phyloP scores from a whole-genome alignment of 768 basidiomycete species.

The Pisolithus tinctorius region DNA sequence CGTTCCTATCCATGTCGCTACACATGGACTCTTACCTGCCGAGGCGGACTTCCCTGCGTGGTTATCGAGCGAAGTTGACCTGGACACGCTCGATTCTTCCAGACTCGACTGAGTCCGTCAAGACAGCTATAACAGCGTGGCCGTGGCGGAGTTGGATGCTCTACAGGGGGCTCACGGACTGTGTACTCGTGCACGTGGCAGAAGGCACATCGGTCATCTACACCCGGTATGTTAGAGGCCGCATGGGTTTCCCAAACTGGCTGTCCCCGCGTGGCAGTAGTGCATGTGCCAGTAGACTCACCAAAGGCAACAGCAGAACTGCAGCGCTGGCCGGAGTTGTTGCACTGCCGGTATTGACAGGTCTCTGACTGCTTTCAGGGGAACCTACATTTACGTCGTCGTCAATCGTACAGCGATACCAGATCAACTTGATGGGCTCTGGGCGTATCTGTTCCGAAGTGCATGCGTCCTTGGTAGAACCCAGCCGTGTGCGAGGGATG shows the following conservation, averaged over 20 bases:
- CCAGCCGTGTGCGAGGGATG: too few species aligned
- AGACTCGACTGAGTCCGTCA: slow-evolving; percentile 85
- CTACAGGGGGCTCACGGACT: too few species aligned
- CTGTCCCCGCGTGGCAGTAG: not conserved
- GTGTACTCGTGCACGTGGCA: too few species aligned
- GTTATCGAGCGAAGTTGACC: not conserved
- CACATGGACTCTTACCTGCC: slow-evolving; percentile 54
- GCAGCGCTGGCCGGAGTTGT: slow-evolving; percentile 29
- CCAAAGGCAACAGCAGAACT: slow-evolving; percentile 10
- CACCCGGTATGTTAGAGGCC: slow-evolving; percentile 28
- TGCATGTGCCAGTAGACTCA: not conserved
- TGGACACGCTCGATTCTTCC: slow-evolving; percentile 46
- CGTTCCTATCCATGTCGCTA: too few species aligned
- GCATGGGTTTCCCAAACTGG: not conserved
- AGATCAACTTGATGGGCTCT: slow-evolving; percentile 40
- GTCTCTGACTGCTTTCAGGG: slow-evolving; percentile 44
- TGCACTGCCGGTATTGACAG: slow-evolving; percentile 48
- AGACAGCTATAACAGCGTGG: slow-evolving; percentile 36
- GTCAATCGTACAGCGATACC: slow-evolving; percentile 45
- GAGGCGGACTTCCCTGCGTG: slow-evolving; percentile 32
- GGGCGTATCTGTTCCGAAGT: slow-evolving; percentile 40
- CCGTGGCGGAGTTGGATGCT: too few species aligned
- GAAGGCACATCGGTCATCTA: slow-evolving; percentile 39
- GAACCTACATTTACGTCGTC: slow-evolving; percentile 54
- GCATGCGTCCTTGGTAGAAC: too few species aligned